Base-by-base conservation (phyloP, 1,284 basidiomycete species). In the Cryptococcus neoformans region DNA sequence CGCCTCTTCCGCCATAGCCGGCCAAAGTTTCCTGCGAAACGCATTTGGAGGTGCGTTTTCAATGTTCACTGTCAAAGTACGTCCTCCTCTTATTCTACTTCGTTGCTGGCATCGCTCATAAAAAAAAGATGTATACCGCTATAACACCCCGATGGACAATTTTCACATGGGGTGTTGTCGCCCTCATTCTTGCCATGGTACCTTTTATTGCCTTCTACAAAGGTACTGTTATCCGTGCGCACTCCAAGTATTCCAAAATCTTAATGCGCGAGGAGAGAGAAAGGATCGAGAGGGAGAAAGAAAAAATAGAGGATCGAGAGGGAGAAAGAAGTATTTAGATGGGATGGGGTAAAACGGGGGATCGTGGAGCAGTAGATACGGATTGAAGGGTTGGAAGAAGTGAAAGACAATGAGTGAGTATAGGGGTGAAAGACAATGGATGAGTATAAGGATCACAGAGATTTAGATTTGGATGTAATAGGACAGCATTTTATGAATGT, bases 241-340 rank as follows among this genome's bases (percentile, higher is more conserved):
- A 59, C 38, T 68, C 65, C 11, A 65, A 59, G 49, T 76, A 72
- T 59, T 67, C 65, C 17, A 67, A 69, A 41, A 51, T 64, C 41
- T 57, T 76, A 34, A 73, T 75, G 68, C 63, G 62, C 41, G 69
- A 72, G 56, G 73, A 77, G 57, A 59, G 63, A 44, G 62, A 65
- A 46, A 58, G 65, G 34, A 59, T 67, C 17, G 62, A 65, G 37
- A 58, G 60, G 17, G 69, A 75, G 46, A 54, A 55, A 38, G 36
- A 60, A 49, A 52, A 54, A 5, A 36, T 56, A 45, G 55, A 57
- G 38, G 55, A 55, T 17, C 36, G 56, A 16, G 55, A 55, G 42
- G 56, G 46, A 54, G 34, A 14, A 38, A n/a, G 40, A 11, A 12
- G 16, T 28, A 7, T 21, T 14, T 41, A n/a, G n/a, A 12, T 39